Evolutionary conservation across 2,329 filamentous ascomycete species (phyloP).

Genomic region (Piedraia hortae): DNA sequence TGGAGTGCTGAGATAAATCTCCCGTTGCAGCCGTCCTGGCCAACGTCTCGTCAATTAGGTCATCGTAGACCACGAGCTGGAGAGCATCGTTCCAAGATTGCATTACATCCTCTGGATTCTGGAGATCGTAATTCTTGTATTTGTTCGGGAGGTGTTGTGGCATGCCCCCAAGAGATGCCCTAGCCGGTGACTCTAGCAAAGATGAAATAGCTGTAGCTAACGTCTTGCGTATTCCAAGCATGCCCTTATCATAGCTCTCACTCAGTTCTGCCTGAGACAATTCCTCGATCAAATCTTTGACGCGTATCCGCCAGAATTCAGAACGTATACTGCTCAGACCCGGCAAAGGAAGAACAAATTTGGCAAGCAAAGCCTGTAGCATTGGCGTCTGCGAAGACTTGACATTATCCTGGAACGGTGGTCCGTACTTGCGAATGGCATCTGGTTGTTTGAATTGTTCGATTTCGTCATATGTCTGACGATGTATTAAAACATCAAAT

Average conservation of each 20-base stretch:
- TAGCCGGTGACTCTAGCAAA: slow-evolving; percentile 38
- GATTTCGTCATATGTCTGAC: slow-evolving; percentile 35
- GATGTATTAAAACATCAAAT: slow-evolving; percentile 26
- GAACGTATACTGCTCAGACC: slow-evolving; percentile 33
- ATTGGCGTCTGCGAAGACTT: slow-evolving; percentile 31
- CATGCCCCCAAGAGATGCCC: slow-evolving; percentile 38
- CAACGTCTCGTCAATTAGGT: slow-evolving; percentile 37
- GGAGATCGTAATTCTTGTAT: slow-evolving; percentile 26
- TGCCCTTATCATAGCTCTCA: slow-evolving; percentile 59
- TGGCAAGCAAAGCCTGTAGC: slow-evolving; percentile 38
- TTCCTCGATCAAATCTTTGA: slow-evolving; percentile 31
- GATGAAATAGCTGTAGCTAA: slow-evolving; percentile 43
- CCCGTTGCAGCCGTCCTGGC: slow-evolving; percentile 30
- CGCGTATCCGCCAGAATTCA: slow-evolving; percentile 37
- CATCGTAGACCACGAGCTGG: slow-evolving; percentile 38
- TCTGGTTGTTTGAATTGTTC: slow-evolving; percentile 38
- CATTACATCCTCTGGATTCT: slow-evolving; percentile 30
- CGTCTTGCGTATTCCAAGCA: slow-evolving; percentile 45
- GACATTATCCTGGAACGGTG: slow-evolving; percentile 30
- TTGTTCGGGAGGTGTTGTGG: slow-evolving; percentile 12
- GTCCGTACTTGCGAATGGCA: slow-evolving; percentile 39
- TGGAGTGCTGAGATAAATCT: slow-evolving; percentile 35
- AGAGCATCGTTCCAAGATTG: slow-evolving; percentile 39
- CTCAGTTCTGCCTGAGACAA: slow-evolving; percentile 42
- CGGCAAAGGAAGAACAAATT: slow-evolving; percentile 29